Conservation (phyloP, 371 early-diverging fungal genomes). For the Furculomyces boomerangus region DNA sequence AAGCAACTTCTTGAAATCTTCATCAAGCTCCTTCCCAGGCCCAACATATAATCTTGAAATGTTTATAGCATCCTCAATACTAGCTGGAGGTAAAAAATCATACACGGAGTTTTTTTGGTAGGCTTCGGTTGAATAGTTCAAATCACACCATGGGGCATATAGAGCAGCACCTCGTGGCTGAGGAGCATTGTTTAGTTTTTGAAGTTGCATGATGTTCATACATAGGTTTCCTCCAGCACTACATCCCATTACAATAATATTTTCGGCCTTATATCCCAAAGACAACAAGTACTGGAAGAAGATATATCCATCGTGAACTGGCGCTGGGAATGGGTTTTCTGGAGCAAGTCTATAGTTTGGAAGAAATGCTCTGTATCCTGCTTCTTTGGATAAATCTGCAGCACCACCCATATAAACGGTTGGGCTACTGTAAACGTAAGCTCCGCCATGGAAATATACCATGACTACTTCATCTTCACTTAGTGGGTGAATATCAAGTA, state of each 20-base stretch:
- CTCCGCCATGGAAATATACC: slow-evolving; percentile 14
- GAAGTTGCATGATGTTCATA: slow-evolving; percentile 2
- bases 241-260: slow-evolving; percentile 13
- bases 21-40: background rate
- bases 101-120: slow-evolving; percentile 4
- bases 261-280: slow-evolving; percentile 7
- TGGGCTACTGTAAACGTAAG: slow-evolving; percentile 9
- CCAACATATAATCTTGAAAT: slow-evolving; percentile 10
- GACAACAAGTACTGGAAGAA: slow-evolving; percentile 4
- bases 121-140: slow-evolving; percentile 4
- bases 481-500: slow-evolving; percentile 7
- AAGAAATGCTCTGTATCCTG: slow-evolving; percentile 4
- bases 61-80: background rate
- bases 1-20: slow-evolving; percentile 4
- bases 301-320: slow-evolving; percentile 17
- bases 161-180: slow-evolving; percentile 2
- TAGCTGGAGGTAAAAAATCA: slow-evolving; percentile 2
- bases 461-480: slow-evolving; percentile 4
- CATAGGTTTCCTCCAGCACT: slow-evolving; percentile 19
- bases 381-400: background rate
- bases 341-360: slow-evolving; percentile 19
- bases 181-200: too few species aligned
- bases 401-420: slow-evolving; percentile 6
- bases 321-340: slow-evolving; percentile 15
- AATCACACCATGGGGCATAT: slow-evolving; percentile 10